phyloP scores from a whole-genome alignment of 2,329 filamentous ascomycete genomes.

The Colletotrichum destructivum region DNA sequence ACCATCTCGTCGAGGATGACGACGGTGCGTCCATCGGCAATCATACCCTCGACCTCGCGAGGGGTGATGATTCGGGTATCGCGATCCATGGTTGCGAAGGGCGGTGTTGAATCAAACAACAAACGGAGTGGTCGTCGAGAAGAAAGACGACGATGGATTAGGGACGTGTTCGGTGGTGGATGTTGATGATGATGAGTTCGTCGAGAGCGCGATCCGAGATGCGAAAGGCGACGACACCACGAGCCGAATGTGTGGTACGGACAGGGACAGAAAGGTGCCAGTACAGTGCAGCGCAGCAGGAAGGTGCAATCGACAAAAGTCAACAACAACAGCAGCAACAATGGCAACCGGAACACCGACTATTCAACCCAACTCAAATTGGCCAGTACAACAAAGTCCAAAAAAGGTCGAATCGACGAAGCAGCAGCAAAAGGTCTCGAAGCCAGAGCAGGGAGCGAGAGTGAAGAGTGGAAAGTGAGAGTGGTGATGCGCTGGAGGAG shows the following conservation, averaged over 20 bases:
- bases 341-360: neutral
- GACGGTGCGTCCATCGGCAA: constrained; percentile 69
- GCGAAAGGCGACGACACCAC: too few species aligned
- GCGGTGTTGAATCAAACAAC: neutral
- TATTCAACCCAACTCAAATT: neutral
- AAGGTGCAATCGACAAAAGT: neutral
- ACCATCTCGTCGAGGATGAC: constrained; percentile 70
- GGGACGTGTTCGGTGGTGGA: too few species aligned
- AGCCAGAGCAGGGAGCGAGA: too few species aligned
- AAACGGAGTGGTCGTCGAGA: neutral
- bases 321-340: too few species aligned
- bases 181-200: neutral
- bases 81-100: constrained; percentile 52
- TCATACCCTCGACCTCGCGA: constrained; percentile 63
- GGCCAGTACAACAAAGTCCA: neutral
- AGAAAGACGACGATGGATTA: neutral
- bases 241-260: neutral
- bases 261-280: too few species aligned
- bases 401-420: neutral
- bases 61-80: constrained; percentile 59
- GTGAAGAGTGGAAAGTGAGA: neutral
- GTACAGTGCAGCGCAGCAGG: neutral
- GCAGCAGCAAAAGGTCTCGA: neutral
- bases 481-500: neutral
- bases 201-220: neutral